phyloP scores from a whole-genome alignment of 1,284 basidiomycete genomes.

The Cryptococcus jaspeensis region DNA sequence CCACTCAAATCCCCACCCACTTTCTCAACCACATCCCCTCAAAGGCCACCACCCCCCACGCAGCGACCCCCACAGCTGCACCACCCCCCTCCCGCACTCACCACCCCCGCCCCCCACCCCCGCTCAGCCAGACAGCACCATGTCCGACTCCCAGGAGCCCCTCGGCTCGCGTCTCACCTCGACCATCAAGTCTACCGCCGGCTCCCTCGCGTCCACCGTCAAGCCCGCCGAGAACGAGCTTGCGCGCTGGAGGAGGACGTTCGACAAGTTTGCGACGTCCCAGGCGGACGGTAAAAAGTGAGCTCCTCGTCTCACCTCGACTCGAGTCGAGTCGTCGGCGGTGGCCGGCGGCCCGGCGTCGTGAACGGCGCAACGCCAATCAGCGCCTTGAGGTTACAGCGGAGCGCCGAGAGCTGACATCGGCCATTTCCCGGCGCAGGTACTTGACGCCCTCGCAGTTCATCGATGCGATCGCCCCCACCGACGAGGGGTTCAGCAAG shows the following conservation, averaged over 20 bases:
- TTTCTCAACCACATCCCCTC: no score
- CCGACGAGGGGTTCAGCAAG: conserved; percentile 70
- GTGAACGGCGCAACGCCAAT: no score
- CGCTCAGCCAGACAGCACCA: conserved; percentile 3
- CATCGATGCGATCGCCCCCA: conserved; percentile 86
- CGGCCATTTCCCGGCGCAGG: conserved; percentile 45
- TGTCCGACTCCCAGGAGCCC: conserved; percentile 19
- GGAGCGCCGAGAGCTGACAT: neutral
- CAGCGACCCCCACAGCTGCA: neutral
- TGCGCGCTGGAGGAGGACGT: conserved; percentile 78
- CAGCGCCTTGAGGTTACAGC: no score
- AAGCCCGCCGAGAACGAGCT: conserved; percentile 76
- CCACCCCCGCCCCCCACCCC: neutral
- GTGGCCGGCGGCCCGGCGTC: no score
- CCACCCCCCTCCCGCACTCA: neutral
- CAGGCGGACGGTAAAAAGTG: conserved; percentile 74
- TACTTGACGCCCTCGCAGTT: conserved; percentile 81
- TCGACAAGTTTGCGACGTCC: conserved; percentile 75
- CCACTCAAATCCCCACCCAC: no score
- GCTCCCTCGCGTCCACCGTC: conserved; percentile 62
- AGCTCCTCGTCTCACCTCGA: conserved; percentile 41
- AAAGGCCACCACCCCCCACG: no score
- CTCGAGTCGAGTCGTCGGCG: neutral
- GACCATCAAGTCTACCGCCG: conserved; percentile 33
- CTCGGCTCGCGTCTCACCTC: conserved; percentile 18